Evolutionary conservation across 2,329 filamentous ascomycete genomes (phyloP).

Genomic region (Cercospora zeae-maydis): DNA sequence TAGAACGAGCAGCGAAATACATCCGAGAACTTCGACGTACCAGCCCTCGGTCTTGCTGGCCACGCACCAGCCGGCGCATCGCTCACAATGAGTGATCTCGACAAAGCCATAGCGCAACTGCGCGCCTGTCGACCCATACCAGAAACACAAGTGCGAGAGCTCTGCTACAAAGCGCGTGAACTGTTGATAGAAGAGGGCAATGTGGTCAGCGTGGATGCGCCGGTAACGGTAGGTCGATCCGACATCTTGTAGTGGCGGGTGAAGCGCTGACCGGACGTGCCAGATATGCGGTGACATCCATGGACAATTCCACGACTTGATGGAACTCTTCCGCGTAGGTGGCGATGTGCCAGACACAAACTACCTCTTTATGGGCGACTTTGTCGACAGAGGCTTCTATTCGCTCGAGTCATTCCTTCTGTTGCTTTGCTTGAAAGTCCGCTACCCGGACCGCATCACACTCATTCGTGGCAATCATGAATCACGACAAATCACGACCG

Average conservation of each 20-base stretch:
- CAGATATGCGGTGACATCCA: slow-evolving; percentile 96
- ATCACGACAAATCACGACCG: slow-evolving; percentile 92
- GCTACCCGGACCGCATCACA: slow-evolving; percentile 95
- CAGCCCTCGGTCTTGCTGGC: background rate
- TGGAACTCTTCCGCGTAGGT: slow-evolving; percentile 98
- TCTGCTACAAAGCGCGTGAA: slow-evolving; percentile 96
- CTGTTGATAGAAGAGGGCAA: slow-evolving; percentile 96
- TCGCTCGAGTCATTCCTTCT: slow-evolving; percentile 95
- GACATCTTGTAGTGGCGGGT: background rate
- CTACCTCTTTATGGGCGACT: slow-evolving; percentile 96
- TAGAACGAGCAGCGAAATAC: background rate
- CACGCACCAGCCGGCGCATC: slow-evolving; percentile 23
- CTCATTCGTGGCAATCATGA: slow-evolving; percentile 78
- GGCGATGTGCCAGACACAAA: slow-evolving; percentile 97
- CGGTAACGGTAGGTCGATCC: slow-evolving; percentile 68
- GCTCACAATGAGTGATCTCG: slow-evolving; percentile 78
- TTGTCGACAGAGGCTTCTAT: slow-evolving; percentile 97
- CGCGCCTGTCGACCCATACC: slow-evolving; percentile 95
- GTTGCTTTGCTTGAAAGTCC: slow-evolving; percentile 90
- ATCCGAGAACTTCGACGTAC: background rate
- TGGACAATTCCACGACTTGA: slow-evolving; percentile 97
- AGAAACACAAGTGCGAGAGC: slow-evolving; percentile 88
- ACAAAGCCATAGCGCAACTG: slow-evolving; percentile 90
- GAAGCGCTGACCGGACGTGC: slow-evolving; percentile 15
- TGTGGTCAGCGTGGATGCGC: slow-evolving; percentile 89